Evolutionary conservation across 2,329 filamentous ascomycete species (phyloP).

Genomic region (Trichophyton benhamiae): DNA sequence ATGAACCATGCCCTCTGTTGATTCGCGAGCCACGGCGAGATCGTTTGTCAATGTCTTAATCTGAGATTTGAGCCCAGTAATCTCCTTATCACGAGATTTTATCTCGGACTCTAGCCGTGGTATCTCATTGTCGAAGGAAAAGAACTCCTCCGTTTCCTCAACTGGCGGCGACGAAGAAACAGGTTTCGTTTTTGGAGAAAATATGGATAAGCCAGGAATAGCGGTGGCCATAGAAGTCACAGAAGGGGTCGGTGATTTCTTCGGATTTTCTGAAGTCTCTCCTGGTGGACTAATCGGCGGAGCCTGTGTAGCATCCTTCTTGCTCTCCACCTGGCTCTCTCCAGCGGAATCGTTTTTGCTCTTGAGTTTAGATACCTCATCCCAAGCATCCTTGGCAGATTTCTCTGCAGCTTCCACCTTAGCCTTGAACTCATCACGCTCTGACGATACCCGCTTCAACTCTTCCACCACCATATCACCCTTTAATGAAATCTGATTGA

Average conservation of each 20-base stretch:
- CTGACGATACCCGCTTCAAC: slow-evolving; percentile 69
- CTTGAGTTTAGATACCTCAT: slow-evolving; percentile 50
- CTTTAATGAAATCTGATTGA: slow-evolving; percentile 74
- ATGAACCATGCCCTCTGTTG: slow-evolving; percentile 50
- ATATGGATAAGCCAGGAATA: slow-evolving; percentile 26
- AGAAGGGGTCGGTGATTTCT: slow-evolving; percentile 23
- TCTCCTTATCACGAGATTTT: slow-evolving; percentile 55
- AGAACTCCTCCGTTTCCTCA: slow-evolving; percentile 57
- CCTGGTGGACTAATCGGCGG: slow-evolving; percentile 24
- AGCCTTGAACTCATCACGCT: slow-evolving; percentile 68
- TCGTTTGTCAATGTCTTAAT: slow-evolving; percentile 58
- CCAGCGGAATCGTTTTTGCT: slow-evolving; percentile 24
- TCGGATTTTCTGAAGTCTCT: slow-evolving; percentile 16
- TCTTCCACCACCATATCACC: slow-evolving; percentile 91
- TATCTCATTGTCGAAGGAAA: slow-evolving; percentile 82
- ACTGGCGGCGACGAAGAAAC: slow-evolving; percentile 20
- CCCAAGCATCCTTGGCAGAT: slow-evolving; percentile 47
- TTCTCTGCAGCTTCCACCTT: slow-evolving; percentile 59
- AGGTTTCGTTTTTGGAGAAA: slow-evolving; percentile 27
- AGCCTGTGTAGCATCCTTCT: slow-evolving; percentile 30
- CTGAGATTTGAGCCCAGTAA: slow-evolving; percentile 57
- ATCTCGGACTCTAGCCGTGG: slow-evolving; percentile 67
- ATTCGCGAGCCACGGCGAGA: slow-evolving; percentile 58
- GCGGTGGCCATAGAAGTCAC: slow-evolving; percentile 21
- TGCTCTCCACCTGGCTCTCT: slow-evolving; percentile 17